Conservation (phyloP, 805 yeast genomes). For the Pichia nakasei region DNA sequence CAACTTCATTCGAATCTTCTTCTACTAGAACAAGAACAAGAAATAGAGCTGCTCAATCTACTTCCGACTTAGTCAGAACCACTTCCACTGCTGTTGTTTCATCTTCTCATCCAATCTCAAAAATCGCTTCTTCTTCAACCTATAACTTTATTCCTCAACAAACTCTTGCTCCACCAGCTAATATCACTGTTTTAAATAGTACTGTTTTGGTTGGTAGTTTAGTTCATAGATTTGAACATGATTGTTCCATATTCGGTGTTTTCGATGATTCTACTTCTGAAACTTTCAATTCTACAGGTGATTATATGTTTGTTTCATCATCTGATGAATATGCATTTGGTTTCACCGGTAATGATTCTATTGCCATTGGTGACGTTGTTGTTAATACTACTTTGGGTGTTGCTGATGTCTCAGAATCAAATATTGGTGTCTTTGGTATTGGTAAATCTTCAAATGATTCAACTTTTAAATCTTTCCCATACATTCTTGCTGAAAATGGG, state of each 20-base stretch:
- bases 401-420: slow-evolving; percentile 10
- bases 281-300: slow-evolving; percentile 3
- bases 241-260: slow-evolving; percentile 11
- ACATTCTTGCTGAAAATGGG: slow-evolving; percentile 7
- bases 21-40: not conserved
- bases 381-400: slow-evolving; percentile 8
- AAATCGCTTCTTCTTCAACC: not conserved
- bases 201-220: not conserved
- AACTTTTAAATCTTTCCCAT: slow-evolving; percentile 9
- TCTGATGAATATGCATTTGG: slow-evolving; percentile 8
- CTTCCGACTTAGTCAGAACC: not conserved
- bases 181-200: not conserved
- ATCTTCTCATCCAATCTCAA: not conserved
- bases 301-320: slow-evolving; percentile 1
- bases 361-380: slow-evolving; percentile 1
- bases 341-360: slow-evolving; percentile 8
- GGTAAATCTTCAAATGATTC: slow-evolving; percentile 9
- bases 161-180: not conserved
- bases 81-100: not conserved
- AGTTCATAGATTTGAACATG: not conserved
- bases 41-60: not conserved
- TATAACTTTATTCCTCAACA: slow-evolving; percentile 1
- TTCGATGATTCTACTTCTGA: slow-evolving; percentile 8
- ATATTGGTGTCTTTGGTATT: slow-evolving; percentile 14
- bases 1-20: not conserved